Percentiles rank a stretch among this genome's conserved stretches.
Conservation (phyloP, 2,329 filamentous ascomycete species). For the Exophiala aquamarina region DNA sequence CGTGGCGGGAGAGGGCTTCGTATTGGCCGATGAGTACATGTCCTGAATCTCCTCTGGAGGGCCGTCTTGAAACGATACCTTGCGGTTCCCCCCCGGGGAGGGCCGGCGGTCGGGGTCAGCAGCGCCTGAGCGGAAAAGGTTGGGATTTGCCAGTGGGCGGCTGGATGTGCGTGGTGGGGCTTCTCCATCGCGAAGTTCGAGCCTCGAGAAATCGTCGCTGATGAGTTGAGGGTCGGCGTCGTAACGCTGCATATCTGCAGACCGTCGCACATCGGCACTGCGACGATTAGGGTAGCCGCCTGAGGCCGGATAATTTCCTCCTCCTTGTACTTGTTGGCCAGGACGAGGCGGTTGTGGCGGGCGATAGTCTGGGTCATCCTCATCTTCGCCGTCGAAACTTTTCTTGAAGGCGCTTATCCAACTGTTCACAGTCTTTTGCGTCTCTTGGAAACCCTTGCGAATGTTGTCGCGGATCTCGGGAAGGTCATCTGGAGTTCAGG, state of each 20-base stretch:
- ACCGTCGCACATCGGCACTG: conserved; percentile 67
- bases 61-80: conserved; percentile 60
- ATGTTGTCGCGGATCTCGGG: conserved; percentile 91
- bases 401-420: conserved; percentile 94
- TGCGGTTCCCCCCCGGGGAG: conserved; percentile 49
- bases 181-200: conserved; percentile 64
- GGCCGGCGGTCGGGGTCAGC: conserved; percentile 39
- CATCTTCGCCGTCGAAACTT: conserved; percentile 85
- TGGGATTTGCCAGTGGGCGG: conserved; percentile 71
- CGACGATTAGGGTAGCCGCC: conserved; percentile 47
- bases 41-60: conserved; percentile 77
- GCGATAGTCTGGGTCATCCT: conserved; percentile 58
- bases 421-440: conserved; percentile 85
- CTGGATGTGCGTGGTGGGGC: conserved; percentile 57
- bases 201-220: conserved; percentile 77
- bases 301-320: conserved; percentile 16
- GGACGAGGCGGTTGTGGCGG: conserved; percentile 33
- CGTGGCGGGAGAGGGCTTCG: conserved; percentile 55
- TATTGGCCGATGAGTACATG: conserved; percentile 64
- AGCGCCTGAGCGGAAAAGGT: conserved; percentile 66
- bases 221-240: conserved; percentile 91
- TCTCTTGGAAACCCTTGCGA: conserved; percentile 91
- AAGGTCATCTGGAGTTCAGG: conserved; percentile 67
- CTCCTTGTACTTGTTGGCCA: conserved; percentile 39
- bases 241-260: conserved; percentile 86